Percentiles rank a stretch among this genome's conserved stretches.
Conservation (phyloP, 192 early-diverging fungal species). For the Entomortierella chlamydospora region DNA sequence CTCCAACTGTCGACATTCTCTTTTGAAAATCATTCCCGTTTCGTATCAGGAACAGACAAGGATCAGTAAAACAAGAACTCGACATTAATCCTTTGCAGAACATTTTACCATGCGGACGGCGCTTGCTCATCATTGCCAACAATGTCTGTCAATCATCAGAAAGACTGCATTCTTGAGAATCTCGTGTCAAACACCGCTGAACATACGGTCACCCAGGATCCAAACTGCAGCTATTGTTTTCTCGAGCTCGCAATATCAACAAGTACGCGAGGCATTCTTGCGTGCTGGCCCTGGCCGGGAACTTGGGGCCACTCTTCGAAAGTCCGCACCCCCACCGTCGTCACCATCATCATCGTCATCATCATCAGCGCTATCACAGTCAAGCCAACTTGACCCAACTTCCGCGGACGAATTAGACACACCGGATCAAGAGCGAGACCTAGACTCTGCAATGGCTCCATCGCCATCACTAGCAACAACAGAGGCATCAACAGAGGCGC, state of each 20-base stretch:
- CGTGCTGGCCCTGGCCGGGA: conserved; percentile 29
- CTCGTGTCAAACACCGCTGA: not conserved
- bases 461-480: no score
- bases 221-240: not conserved
- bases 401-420: not conserved
- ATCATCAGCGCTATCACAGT: not conserved
- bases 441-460: no score
- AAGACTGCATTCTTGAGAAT: not conserved
- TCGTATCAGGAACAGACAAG: no score
- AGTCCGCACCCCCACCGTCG: no score
- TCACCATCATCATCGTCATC: not conserved
- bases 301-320: not conserved
- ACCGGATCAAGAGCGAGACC: not conserved
- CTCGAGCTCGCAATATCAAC: conserved; percentile 7
- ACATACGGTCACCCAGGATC: not conserved
- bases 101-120: not conserved
- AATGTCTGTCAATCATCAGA: conserved; percentile 6
- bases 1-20: not conserved
- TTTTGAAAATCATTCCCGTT: not conserved
- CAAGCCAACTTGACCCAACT: not conserved
- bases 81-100: no score
- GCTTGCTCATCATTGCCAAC: conserved; percentile 4
- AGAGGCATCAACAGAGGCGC: no score
- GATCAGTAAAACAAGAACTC: no score
- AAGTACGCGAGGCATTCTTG: conserved; percentile 35